Evolutionary conservation across 805 yeast genomes (phyloP).

Genomic region (Hanseniaspora thailandica): DNA sequence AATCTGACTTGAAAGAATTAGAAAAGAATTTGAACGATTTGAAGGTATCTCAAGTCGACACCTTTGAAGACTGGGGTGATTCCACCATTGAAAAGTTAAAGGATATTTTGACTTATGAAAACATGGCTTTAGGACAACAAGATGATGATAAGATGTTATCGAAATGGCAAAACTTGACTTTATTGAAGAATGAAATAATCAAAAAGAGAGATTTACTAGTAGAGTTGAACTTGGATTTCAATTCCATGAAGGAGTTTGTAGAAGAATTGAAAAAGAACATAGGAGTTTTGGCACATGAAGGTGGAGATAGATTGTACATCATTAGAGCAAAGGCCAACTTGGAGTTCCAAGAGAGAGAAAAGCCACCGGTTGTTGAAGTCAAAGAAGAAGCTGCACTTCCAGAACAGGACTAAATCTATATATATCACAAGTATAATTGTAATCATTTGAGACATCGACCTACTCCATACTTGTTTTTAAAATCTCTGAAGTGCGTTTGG

Average conservation of each 20-base stretch:
- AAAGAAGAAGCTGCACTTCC: background rate
- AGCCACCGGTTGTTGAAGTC: conserved; percentile 18
- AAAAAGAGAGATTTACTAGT: conserved; percentile 44
- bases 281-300: conserved; percentile 43
- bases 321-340: conserved; percentile 48
- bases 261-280: conserved; percentile 32
- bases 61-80: conserved; percentile 64
- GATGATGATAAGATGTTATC: conserved; percentile 27
- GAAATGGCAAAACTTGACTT: conserved; percentile 52
- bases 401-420: too few relatives aligned
- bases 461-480: too few relatives aligned
- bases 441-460: too few relatives aligned
- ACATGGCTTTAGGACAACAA: conserved; percentile 18
- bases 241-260: conserved; percentile 27
- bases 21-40: conserved; percentile 30
- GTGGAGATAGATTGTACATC: conserved; percentile 47
- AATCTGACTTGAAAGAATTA: conserved; percentile 25
- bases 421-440: too few relatives aligned
- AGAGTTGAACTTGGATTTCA: conserved; percentile 27
- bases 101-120: conserved; percentile 38
- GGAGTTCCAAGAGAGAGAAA: conserved; percentile 46
- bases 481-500: too few relatives aligned
- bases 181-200: conserved; percentile 44
- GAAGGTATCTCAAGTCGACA: conserved; percentile 43
- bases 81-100: conserved; percentile 54